These are phyloP conservation scores for Neurospora sp. DNA, from an alignment of 2,329 filamentous ascomycete genomes.

Conservation along the genomic window DNA sequence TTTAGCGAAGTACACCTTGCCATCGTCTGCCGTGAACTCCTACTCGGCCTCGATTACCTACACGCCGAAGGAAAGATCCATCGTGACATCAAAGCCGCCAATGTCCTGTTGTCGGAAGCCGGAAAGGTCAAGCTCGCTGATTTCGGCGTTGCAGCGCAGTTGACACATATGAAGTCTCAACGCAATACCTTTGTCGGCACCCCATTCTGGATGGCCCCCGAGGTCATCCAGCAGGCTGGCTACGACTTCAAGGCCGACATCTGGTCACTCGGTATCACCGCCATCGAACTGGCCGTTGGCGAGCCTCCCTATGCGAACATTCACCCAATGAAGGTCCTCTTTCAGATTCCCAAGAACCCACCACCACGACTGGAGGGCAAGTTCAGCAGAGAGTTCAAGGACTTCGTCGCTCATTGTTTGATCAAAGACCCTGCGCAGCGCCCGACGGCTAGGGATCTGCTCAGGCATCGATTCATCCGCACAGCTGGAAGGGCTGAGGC, in stretches of 20 bases:
- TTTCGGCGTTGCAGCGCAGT: conserved; percentile 91
- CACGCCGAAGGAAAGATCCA: conserved; percentile 94
- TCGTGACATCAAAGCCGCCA: conserved; percentile 93
- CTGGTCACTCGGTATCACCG: conserved; percentile 87
- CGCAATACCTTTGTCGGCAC: conserved; percentile 96
- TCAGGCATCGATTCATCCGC: conserved; percentile 82
- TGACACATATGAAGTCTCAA: conserved; percentile 96
- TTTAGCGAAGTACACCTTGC: conserved; percentile 88
- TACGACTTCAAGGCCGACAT: conserved; percentile 87
- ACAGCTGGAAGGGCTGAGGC: conserved; percentile 80
- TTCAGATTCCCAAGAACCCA: conserved; percentile 81
- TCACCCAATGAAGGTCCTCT: conserved; percentile 89
- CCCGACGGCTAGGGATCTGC: conserved; percentile 74
- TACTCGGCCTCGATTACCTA: conserved; percentile 84
- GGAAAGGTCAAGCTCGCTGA: conserved; percentile 94
- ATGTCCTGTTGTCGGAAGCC: conserved; percentile 80
- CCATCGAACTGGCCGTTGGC: conserved; percentile 79
- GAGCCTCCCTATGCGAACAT: conserved; percentile 81
- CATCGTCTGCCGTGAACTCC: conserved; percentile 84
- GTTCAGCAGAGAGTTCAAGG: conserved; percentile 85
- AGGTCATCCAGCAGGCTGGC: conserved; percentile 80
- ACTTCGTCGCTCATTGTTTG: conserved; percentile 84
- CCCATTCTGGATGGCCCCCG: conserved; percentile 94
- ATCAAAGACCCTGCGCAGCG: conserved; percentile 84
- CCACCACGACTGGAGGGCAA: conserved; percentile 76